Base-by-base conservation (phyloP, 2,329 filamentous ascomycete species). In the Hypoxylon sp. region DNA sequence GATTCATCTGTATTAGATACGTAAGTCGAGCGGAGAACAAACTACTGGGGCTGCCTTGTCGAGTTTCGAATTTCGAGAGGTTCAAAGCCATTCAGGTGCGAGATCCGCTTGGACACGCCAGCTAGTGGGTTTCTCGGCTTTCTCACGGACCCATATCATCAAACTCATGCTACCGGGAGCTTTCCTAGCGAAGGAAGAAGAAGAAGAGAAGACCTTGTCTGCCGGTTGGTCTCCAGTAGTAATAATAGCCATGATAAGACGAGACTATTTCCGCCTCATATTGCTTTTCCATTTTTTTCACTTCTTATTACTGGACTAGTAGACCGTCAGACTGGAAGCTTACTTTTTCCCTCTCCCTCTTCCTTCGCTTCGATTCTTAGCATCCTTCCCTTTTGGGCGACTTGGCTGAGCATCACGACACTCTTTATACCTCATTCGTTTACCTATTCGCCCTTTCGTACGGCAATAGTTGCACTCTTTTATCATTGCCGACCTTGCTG, bases 131-230 rank as follows among this genome's bases (percentile, higher is more conserved):
- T 67, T 44, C 39, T 48, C 31, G 42, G 35, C 11, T 19, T 47
- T 42, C 61, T 59, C 61, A 70, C 64, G 32, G 67, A 60, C 67
- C 64, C 64, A 56, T 70, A 53, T 59, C 60, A 56, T 65, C 47
- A 61, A 69, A 63, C 55, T 27, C 13, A 65, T 67, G 57, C 50
- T 70, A 59, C 67, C 57, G 58, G 65, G 54, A 53, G 35, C 52
- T 56, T 64, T 32, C 64, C 57, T 65, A 67, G 68, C 60, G 24
- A 70, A 55, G 47, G 48, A 50, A 31, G n/a, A n/a, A n/a, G n/a
- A 59, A 62, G 51, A 65, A 19, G 42, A 42, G 31, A 60, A 32
- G 44, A 46, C 52, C 57, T 53, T 62, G 52, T 62, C 48, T 35
- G 37, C 37, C 17, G 50, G 50, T 39, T 54, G 44, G 53, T 51